Conservation (phyloP, 1,284 basidiomycete species). For the Kwoniella shivajii region DNA sequence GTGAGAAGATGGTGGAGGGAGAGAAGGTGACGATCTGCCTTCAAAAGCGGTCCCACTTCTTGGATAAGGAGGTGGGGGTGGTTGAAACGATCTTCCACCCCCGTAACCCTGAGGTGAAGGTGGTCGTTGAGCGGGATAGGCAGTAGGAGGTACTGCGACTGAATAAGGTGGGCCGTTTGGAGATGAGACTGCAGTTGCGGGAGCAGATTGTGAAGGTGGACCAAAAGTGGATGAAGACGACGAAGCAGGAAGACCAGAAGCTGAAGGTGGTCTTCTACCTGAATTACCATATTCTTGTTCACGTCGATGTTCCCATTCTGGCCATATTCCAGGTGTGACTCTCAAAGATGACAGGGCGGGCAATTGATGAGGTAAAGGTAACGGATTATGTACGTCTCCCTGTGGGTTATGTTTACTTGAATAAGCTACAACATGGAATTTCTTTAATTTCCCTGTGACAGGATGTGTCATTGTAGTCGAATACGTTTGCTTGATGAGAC, state of each 20-base stretch:
- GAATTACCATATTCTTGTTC: slow-evolving; percentile 33
- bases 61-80: slow-evolving; percentile 19
- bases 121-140: slow-evolving; percentile 15
- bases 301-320: slow-evolving; percentile 48
- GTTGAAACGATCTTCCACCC: slow-evolving; percentile 8
- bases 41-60: slow-evolving; percentile 8
- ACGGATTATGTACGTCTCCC: slow-evolving; percentile 43
- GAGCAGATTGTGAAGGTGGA: slow-evolving; percentile 14
- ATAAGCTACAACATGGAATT: slow-evolving; percentile 53
- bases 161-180: slow-evolving; percentile 18
- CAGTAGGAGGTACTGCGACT: slow-evolving; percentile 16
- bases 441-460: slow-evolving; percentile 44
- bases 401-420: slow-evolving; percentile 51
- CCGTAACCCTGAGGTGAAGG: slow-evolving; percentile 2
- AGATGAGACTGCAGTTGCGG: slow-evolving; percentile 23
- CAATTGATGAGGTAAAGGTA: slow-evolving; percentile 48
- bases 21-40: not conserved
- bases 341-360: slow-evolving; percentile 43
- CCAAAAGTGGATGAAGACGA: slow-evolving; percentile 8
- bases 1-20: slow-evolving; percentile 2
- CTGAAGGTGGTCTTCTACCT: slow-evolving; percentile 4
- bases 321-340: slow-evolving; percentile 48
- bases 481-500: slow-evolving; percentile 53
- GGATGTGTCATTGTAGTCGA: slow-evolving; percentile 51
- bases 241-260: slow-evolving; percentile 8